Conservation (phyloP, 331 rosid species). For the Phaseolus coccineus region DNA sequence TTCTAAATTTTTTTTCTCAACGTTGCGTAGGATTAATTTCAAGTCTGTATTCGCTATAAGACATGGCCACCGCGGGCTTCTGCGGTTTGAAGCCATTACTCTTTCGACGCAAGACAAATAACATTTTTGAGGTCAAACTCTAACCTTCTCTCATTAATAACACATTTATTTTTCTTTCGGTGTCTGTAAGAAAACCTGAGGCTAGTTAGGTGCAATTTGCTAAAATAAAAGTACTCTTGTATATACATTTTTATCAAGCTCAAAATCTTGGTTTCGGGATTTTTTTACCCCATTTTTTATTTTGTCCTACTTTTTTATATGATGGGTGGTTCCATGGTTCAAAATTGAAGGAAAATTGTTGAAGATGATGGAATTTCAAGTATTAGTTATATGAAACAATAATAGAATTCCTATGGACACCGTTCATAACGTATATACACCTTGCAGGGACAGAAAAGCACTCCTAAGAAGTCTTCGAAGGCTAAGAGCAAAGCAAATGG, state of each 20-base stretch:
- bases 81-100: slow-evolving; percentile 59
- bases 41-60: slow-evolving; percentile 5
- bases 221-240: not conserved
- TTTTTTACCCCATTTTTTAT: not conserved
- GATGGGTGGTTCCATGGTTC: not conserved
- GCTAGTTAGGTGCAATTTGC: not conserved
- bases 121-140: slow-evolving; percentile 49
- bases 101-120: slow-evolving; percentile 47
- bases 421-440: not conserved
- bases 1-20: not conserved
- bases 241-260: not conserved
- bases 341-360: not conserved
- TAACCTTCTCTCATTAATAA: not conserved
- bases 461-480: slow-evolving; percentile 43
- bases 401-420: not conserved
- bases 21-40: not conserved
- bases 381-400: slow-evolving; percentile 9
- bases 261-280: slow-evolving; percentile 4
- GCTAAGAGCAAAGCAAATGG: slow-evolving; percentile 37
- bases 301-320: not conserved
- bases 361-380: slow-evolving; percentile 5
- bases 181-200: not conserved
- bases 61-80: slow-evolving; percentile 56
- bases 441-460: slow-evolving; percentile 47
- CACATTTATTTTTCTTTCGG: not conserved